Evolutionary conservation across 2,329 filamentous ascomycete genomes (phyloP), one percentile per base, ranked within the genome.

Genomic region (Aaosphaeria pasadenensis): DNA sequence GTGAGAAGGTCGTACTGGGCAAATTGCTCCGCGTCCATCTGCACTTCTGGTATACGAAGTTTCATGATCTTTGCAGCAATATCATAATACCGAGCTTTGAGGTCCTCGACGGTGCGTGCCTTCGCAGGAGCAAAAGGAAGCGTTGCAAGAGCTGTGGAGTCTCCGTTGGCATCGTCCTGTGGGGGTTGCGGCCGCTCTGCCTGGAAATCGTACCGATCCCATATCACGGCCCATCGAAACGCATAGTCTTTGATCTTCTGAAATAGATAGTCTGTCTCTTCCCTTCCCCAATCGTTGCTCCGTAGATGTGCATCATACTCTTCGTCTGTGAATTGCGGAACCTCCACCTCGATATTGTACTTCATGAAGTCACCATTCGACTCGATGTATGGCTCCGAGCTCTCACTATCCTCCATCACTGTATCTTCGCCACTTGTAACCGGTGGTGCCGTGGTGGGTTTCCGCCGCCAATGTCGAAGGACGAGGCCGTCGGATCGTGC

Each of bases 241-340:
- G 95, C 90, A 64, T 85, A 96, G 42, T 91, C 87, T 48, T 80
- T 80, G 11, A 84, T 88, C 33, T 92, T 68, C 3, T 82, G 76
- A 66, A 97, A 81, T 53, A 99, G 73, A 64, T 96, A 96, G 66
- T 96, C 91, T 6, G 94, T 99, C 72, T 99, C 94, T 60, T 94
- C 87, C 62, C 87, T 89, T 11, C 88, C 86, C 94, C 94, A 99
- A 58, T 92, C 85, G 11, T 83, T 76, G 63, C 79, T 87, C 58
- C 84, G 80, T 44, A 99, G 72, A 52, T 87, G 83, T 48, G 83
- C 78, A 51, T 86, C 81, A 71, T 99, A 99, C 67, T 95, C 87
- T 53, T 91, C 89, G 54, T 95, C 87, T 52, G 83, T 90, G 71
- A 97, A 97, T 51, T 85, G 79, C 1, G 91, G 89, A 33, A 91